Evolutionary conservation across 78 protist species (phyloP).

Genomic region (Diacronema lutheri): DNA sequence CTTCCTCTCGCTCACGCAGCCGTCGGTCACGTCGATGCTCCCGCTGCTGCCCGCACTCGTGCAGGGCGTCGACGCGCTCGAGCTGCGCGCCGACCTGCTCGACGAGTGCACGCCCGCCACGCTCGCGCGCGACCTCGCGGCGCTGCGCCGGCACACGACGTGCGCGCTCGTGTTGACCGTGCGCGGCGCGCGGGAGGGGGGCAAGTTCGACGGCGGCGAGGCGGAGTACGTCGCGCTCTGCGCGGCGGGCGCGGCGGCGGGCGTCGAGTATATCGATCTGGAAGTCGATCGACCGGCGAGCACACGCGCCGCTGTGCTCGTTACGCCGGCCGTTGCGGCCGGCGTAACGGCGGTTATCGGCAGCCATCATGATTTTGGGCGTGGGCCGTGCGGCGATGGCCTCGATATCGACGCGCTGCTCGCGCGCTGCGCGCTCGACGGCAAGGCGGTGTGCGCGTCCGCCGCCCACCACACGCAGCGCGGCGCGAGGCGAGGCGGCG

Average conservation of each 20-base stretch:
- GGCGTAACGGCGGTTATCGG: too few species aligned
- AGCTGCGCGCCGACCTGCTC: conserved; percentile 63
- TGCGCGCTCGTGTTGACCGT: conserved; percentile 58
- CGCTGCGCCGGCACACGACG: conserved; percentile 20
- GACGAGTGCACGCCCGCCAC: neutral
- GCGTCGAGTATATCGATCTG: conserved; percentile 54
- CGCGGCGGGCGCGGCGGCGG: conserved; percentile 19
- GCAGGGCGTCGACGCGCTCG: conserved; percentile 49
- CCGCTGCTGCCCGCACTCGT: neutral
- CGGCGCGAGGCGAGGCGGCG: too few species aligned
- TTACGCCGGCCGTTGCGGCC: too few species aligned
- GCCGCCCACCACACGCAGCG: too few species aligned
- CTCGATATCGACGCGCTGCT: too few species aligned
- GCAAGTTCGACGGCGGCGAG: conserved; percentile 23
- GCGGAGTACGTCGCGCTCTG: neutral
- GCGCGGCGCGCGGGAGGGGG: conserved; percentile 55
- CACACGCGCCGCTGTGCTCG: too few species aligned
- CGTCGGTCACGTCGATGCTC: neutral
- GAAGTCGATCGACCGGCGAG: conserved; percentile 24
- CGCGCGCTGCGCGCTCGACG: too few species aligned
- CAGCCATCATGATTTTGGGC: too few species aligned
- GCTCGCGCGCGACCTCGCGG: conserved; percentile 15
- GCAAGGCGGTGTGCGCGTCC: too few species aligned
- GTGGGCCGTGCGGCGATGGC: too few species aligned
- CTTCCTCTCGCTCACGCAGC: conserved; percentile 47